Conservation (phyloP, 108 stramenopile species). For the Licmophora abbreviata region DNA sequence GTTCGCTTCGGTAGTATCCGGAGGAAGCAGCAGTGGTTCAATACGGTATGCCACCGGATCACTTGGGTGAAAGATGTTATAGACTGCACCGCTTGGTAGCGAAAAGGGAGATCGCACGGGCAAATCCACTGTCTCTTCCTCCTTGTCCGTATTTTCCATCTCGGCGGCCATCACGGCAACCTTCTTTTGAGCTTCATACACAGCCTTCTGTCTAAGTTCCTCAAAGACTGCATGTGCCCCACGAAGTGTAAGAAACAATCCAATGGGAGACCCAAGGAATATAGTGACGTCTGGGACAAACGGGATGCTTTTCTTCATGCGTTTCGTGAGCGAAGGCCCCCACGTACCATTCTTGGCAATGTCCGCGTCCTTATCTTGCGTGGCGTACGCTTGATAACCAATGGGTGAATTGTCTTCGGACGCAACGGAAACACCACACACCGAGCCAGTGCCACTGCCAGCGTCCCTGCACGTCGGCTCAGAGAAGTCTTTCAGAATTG, state of each 20-base stretch:
- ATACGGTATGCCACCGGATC: slow-evolving; percentile 83
- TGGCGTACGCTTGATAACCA: slow-evolving; percentile 38
- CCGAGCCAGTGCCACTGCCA: not conserved
- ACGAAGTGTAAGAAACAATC: slow-evolving; percentile 70
- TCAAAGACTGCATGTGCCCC: slow-evolving; percentile 79
- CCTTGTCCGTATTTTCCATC: slow-evolving; percentile 24
- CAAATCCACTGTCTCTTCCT: slow-evolving; percentile 13
- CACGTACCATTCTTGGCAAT: slow-evolving; percentile 49
- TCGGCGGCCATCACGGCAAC: slow-evolving; percentile 19
- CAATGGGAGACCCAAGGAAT: slow-evolving; percentile 74
- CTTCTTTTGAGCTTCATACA: slow-evolving; percentile 1
- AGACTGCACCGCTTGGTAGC: slow-evolving; percentile 48
- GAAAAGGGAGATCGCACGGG: slow-evolving; percentile 45
- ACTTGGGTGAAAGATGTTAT: slow-evolving; percentile 76
- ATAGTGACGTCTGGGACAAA: slow-evolving; percentile 66
- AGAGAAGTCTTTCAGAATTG: slow-evolving; percentile 44
- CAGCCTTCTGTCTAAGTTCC: slow-evolving; percentile 36
- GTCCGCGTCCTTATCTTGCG: slow-evolving; percentile 12
- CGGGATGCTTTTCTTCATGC: slow-evolving; percentile 39
- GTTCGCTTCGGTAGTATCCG: slow-evolving; percentile 26
- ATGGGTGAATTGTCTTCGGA: not conserved
- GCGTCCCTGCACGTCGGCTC: not conserved
- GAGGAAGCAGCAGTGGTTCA: slow-evolving; percentile 49
- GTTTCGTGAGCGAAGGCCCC: slow-evolving; percentile 59
- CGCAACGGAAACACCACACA: not conserved